Percentiles rank a stretch among this genome's conserved stretches.
These are phyloP conservation scores for Solanum neorickii DNA, from an alignment of 257 asterid species.

Conservation along the genomic window DNA sequence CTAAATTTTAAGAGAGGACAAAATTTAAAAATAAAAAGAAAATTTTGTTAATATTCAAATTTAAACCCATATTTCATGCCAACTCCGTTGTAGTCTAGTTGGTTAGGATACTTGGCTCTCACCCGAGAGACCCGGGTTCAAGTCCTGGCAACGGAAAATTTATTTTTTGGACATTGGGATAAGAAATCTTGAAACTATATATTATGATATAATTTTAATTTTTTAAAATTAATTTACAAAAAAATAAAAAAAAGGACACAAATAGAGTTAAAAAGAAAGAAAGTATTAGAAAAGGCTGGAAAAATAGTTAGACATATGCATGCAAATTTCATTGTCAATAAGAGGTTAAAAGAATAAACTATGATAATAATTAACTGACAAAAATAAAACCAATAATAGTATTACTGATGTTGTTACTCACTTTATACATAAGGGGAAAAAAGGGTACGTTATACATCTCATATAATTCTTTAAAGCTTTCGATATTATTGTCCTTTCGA, in stretches of 20 bases:
- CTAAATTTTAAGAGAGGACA: neutral
- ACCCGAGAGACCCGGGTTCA: slow-evolving; percentile 97
- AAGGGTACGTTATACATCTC: neutral
- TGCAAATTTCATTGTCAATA: neutral
- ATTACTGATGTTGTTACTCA: neutral
- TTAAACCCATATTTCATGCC: no score
- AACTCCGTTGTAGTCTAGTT: slow-evolving; percentile 87
- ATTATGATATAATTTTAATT: neutral
- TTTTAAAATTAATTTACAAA: neutral
- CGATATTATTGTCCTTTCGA: neutral
- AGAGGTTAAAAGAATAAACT: neutral
- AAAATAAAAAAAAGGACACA: neutral
- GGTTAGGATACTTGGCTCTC: slow-evolving; percentile 99
- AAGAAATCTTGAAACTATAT: neutral
- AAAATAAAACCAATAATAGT: neutral
- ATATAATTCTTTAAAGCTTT: neutral
- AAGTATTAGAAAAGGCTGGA: neutral
- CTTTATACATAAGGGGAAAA: neutral
- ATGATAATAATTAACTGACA: neutral
- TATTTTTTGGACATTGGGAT: no score
- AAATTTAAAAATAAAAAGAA: no score
- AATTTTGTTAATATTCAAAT: accelerated
- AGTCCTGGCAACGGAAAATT: slow-evolving; percentile 61
- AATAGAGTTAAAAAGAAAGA: neutral
- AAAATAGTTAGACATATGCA: neutral